Conservation (phyloP, 148 eudicot genomes). For the Cornus suecica region DNA sequence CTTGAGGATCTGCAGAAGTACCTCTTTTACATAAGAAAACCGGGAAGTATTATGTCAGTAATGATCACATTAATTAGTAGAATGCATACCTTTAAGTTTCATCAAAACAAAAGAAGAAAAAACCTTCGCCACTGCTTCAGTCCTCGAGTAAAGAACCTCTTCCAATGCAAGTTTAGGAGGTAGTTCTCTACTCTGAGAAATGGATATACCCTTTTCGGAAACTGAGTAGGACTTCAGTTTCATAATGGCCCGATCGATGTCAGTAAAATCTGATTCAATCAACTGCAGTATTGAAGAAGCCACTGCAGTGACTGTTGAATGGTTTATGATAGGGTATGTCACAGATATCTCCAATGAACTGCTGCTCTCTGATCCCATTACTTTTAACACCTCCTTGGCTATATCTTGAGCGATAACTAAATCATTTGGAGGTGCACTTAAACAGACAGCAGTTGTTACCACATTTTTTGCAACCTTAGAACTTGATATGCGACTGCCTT, state of each 20-base stretch:
- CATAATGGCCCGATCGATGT: conserved; percentile 37
- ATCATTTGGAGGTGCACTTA: conserved; percentile 42
- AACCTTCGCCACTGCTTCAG: conserved; percentile 47
- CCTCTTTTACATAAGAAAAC: not conserved
- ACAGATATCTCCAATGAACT: conserved; percentile 33
- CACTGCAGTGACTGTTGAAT: conserved; percentile 29
- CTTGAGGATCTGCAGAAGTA: conserved; percentile 50
- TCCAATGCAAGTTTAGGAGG: conserved; percentile 32
- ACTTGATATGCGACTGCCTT: conserved; percentile 25
- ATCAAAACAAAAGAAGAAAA: conserved; percentile 43
- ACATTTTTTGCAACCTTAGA: conserved; percentile 45
- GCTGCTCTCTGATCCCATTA: conserved; percentile 31
- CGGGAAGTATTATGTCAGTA: not conserved
- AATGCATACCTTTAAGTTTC: conserved; percentile 41
- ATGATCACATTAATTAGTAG: not conserved
- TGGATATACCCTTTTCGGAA: conserved; percentile 18
- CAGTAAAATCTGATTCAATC: conserved; percentile 37
- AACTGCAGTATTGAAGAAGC: conserved; percentile 41
- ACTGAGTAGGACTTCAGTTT: conserved; percentile 39
- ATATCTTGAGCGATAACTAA: conserved; percentile 42
- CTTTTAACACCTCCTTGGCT: conserved; percentile 35
- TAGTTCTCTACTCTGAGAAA: conserved; percentile 23
- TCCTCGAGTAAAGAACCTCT: conserved; percentile 37
- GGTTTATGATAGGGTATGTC: conserved; percentile 34
- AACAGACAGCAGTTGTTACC: conserved; percentile 25